Conservation (phyloP, 768 basidiomycete genomes). For the Boletus fagicola region DNA sequence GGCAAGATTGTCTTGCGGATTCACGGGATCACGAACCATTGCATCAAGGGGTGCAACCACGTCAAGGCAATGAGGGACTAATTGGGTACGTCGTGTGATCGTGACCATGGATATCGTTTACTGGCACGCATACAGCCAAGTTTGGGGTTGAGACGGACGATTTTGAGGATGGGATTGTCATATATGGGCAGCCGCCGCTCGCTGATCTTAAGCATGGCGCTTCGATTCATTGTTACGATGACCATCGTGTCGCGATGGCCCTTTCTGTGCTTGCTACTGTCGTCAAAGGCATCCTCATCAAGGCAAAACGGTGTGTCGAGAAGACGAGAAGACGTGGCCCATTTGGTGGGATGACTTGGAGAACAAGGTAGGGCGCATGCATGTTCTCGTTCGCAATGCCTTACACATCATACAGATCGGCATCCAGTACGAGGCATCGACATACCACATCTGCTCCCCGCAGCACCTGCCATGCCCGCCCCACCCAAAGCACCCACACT, state of each 20-base stretch:
- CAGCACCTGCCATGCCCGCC: too few relatives aligned
- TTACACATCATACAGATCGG: conserved; percentile 62
- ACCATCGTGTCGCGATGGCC: conserved; percentile 98
- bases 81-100: too few relatives aligned
- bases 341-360: conserved; percentile 99
- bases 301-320: conserved; percentile 97
- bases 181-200: too few relatives aligned
- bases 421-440: conserved; percentile 86
- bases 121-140: too few relatives aligned
- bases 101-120: too few relatives aligned
- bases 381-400: too few relatives aligned
- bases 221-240: conserved; percentile 94
- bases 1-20: conserved; percentile 67
- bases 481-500: too few relatives aligned
- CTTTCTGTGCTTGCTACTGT: conserved; percentile 86
- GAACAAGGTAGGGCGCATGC: conserved; percentile 69
- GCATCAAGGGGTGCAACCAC: too few relatives aligned
- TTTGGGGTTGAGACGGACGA: too few relatives aligned
- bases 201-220: conserved; percentile 67
- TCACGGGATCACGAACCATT: conserved; percentile 93
- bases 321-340: conserved; percentile 99
- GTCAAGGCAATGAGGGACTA: too few relatives aligned
- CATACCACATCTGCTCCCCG: conserved; percentile 40
- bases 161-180: too few relatives aligned
- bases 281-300: conserved; percentile 71